Evolutionary conservation across 129 eudicot genomes (phyloP).

Genomic region (Pulicaria dysenterica): DNA sequence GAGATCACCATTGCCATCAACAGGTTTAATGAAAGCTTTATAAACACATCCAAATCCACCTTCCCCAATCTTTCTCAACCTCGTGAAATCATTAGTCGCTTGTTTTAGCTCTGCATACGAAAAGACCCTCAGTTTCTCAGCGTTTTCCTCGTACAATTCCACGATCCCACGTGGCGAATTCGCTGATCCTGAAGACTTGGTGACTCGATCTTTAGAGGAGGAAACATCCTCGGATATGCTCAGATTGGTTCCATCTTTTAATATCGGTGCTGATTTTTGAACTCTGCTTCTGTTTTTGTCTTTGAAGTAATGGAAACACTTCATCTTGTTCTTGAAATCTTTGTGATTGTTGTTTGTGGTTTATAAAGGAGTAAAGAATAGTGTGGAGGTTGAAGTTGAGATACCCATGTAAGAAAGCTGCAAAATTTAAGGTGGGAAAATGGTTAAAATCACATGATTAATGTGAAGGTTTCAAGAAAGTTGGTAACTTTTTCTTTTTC

Average conservation of each 20-base stretch:
- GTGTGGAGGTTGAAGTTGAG: constrained; percentile 9
- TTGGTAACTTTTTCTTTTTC: constrained; percentile 3
- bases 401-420: constrained; percentile 30
- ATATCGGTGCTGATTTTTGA: constrained; percentile 77
- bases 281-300: constrained; percentile 51
- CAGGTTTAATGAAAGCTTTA: constrained; percentile 63
- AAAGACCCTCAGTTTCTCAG: constrained; percentile 70
- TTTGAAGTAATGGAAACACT: constrained; percentile 73
- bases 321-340: constrained; percentile 50
- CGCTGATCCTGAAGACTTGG: constrained; percentile 63
- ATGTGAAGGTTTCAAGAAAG: constrained; percentile 14
- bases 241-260: constrained; percentile 40
- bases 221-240: constrained; percentile 49
- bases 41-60: constrained; percentile 96
- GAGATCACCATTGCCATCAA: constrained; percentile 59
- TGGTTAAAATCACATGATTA: constrained; percentile 3
- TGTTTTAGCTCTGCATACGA: constrained; percentile 64
- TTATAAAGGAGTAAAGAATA: not conserved
- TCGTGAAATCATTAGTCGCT: constrained; percentile 72
- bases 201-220: constrained; percentile 42
- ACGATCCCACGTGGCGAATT: constrained; percentile 61
- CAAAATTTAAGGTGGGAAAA: constrained; percentile 16
- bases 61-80: constrained; percentile 79
- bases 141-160: constrained; percentile 71
- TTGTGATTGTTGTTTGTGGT: constrained; percentile 13